A percentile compares a stretch with the other conserved stretches of the same genome.
These are phyloP conservation scores for Teunomyces aglyptinius DNA, from an alignment of 805 yeast species.

Conservation along the genomic window DNA sequence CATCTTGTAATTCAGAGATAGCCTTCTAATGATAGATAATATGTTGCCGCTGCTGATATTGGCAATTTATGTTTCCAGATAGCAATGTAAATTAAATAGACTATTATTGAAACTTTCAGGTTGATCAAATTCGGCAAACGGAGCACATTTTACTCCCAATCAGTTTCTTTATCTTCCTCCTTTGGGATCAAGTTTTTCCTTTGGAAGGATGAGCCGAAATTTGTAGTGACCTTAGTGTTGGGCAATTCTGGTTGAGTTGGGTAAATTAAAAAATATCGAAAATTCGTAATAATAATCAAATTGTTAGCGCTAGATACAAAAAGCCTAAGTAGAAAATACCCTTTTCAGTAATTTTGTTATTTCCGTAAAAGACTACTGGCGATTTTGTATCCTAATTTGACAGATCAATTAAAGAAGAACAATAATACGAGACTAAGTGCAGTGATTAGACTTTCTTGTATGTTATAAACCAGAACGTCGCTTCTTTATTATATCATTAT, in stretches of 20 bases:
- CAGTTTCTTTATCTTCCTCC: background rate
- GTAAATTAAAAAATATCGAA: background rate
- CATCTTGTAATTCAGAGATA: background rate
- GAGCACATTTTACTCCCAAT: background rate
- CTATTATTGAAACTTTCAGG: background rate
- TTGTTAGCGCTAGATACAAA: background rate
- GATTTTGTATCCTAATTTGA: background rate
- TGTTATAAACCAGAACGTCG: background rate
- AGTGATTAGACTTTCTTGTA: background rate
- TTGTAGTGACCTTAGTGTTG: conserved; percentile 1
- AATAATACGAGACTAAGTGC: background rate
- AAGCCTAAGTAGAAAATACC: background rate
- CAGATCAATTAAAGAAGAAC: background rate
- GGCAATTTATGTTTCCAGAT: background rate
- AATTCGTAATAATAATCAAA: background rate
- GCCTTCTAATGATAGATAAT: background rate
- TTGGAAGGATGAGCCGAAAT: background rate
- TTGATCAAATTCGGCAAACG: background rate
- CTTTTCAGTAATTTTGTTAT: background rate
- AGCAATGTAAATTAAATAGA: background rate
- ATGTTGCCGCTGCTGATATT: background rate
- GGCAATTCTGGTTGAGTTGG: conserved; percentile 4
- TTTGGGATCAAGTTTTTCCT: background rate
- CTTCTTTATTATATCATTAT: background rate
- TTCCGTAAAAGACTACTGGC: background rate